These are phyloP conservation scores for Aspergillus kassunensis DNA, from an alignment of 495 filamentous ascomycete species.

Conservation along the genomic window DNA sequence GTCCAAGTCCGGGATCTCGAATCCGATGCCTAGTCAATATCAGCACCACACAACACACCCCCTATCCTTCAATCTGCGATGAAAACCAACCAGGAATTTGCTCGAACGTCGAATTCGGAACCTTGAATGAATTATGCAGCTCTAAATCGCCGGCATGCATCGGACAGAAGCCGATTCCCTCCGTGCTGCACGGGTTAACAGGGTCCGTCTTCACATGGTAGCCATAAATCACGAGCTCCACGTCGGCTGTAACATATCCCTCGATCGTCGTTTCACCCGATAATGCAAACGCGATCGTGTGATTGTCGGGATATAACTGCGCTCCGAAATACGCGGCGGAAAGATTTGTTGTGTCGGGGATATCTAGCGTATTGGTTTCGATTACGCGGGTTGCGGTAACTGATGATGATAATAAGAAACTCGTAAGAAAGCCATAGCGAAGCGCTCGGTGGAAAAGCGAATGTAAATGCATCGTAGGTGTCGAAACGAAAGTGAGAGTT, in stretches of 20 bases:
- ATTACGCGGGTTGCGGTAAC: background rate
- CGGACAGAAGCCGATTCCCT: constrained; percentile 18
- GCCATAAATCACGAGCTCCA: background rate
- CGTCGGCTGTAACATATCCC: background rate
- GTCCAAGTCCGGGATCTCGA: constrained; percentile 89
- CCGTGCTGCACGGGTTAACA: constrained; percentile 65
- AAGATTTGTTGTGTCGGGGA: constrained; percentile 43
- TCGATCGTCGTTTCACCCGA: background rate
- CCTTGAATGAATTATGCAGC: constrained; percentile 54
- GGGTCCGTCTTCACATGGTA: constrained; percentile 49
- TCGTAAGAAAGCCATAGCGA: too few species aligned
- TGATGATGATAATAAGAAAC: background rate
- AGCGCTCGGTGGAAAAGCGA: too few species aligned
- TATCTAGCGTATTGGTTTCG: background rate
- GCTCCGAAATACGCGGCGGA: constrained; percentile 75
- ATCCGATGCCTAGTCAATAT: constrained; percentile 60
- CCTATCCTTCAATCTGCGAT: too few species aligned
- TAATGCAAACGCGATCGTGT: background rate
- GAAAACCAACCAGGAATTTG: background rate
- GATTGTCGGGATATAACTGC: constrained; percentile 57
- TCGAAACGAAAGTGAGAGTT: too few species aligned
- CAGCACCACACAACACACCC: too few species aligned
- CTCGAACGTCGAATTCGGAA: constrained; percentile 51
- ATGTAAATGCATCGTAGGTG: too few species aligned
- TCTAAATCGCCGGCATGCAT: constrained; percentile 82